phyloP scores from a whole-genome alignment of 495 filamentous ascomycete species.

The Durotheca rogersii region DNA sequence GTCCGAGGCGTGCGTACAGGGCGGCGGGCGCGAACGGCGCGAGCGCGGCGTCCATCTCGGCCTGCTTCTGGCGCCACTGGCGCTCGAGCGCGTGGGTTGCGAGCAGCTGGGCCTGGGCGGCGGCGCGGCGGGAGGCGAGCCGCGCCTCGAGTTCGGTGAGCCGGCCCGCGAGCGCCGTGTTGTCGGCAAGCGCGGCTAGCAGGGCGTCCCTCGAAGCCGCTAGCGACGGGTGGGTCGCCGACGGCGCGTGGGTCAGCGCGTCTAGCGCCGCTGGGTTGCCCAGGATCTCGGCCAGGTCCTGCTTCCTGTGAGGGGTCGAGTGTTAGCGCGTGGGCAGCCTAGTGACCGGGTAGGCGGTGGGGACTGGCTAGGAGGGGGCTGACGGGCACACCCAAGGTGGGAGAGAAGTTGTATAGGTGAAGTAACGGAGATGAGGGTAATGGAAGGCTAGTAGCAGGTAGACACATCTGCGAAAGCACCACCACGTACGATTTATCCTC shows the following conservation, averaged over 20 bases:
- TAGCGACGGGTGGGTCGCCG: conserved; percentile 66
- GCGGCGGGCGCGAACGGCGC: conserved; percentile 80
- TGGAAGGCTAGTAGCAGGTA: no score
- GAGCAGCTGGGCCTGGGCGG: conserved; percentile 77
- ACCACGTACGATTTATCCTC: conserved; percentile 72
- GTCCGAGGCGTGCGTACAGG: conserved; percentile 76
- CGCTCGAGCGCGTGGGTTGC: conserved; percentile 81
- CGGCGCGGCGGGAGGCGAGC: conserved; percentile 61
- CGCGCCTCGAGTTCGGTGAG: conserved; percentile 58
- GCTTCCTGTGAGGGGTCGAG: conserved; percentile 40
- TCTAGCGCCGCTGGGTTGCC: conserved; percentile 58
- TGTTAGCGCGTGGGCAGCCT: neutral
- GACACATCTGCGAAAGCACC: no score
- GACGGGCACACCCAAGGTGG: no score
- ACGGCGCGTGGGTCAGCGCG: conserved; percentile 63
- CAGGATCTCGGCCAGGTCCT: conserved; percentile 68
- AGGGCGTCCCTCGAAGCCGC: conserved; percentile 56
- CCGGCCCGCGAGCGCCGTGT: conserved; percentile 65
- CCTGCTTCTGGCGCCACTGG: conserved; percentile 85
- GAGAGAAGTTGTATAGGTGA: no score
- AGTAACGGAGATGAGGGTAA: no score
- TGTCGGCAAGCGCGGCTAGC: conserved; percentile 61
- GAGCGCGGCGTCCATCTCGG: conserved; percentile 81
- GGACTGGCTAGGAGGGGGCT: conserved; percentile 6
- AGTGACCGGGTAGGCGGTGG: neutral